These are phyloP conservation scores for Cicer cuneatum DNA, from an alignment of 306 rosid species.

Conservation along the genomic window DNA sequence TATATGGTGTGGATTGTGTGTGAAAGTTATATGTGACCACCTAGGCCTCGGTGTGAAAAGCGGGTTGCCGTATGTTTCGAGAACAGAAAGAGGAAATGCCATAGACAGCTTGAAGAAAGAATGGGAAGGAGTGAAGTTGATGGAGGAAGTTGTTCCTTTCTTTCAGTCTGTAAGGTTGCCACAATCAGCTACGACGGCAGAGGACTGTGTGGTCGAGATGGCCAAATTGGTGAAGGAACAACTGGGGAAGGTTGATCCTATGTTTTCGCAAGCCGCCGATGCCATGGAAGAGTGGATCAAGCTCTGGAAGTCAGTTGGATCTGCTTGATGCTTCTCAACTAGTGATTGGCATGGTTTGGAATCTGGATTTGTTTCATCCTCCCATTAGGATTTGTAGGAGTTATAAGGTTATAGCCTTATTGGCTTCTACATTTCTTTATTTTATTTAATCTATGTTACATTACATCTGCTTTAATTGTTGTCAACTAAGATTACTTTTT, in stretches of 20 bases:
- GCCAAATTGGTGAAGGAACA: constrained; percentile 79
- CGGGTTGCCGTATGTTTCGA: constrained; percentile 93
- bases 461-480: constrained; percentile 39
- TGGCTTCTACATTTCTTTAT: constrained; percentile 39
- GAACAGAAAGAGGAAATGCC: constrained; percentile 86
- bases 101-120: constrained; percentile 91
- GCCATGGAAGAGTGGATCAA: constrained; percentile 87
- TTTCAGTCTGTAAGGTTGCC: constrained; percentile 78
- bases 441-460: constrained; percentile 31
- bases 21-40: constrained; percentile 83
- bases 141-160: constrained; percentile 98
- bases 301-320: constrained; percentile 80
- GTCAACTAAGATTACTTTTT: constrained; percentile 33
- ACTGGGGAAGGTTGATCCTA: constrained; percentile 78
- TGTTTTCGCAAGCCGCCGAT: constrained; percentile 75
- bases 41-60: constrained; percentile 81
- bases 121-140: constrained; percentile 96
- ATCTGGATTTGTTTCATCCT: constrained; percentile 35
- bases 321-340: constrained; percentile 48
- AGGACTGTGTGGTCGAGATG: constrained; percentile 76
- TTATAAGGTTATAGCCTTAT: constrained; percentile 8
- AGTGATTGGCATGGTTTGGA: constrained; percentile 9
- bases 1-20: constrained; percentile 94
- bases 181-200: constrained; percentile 68
- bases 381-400: constrained; percentile 33